phyloP scores from a whole-genome alignment of 2,329 filamentous ascomycete species.

The Ceratocystis harringtonii region DNA sequence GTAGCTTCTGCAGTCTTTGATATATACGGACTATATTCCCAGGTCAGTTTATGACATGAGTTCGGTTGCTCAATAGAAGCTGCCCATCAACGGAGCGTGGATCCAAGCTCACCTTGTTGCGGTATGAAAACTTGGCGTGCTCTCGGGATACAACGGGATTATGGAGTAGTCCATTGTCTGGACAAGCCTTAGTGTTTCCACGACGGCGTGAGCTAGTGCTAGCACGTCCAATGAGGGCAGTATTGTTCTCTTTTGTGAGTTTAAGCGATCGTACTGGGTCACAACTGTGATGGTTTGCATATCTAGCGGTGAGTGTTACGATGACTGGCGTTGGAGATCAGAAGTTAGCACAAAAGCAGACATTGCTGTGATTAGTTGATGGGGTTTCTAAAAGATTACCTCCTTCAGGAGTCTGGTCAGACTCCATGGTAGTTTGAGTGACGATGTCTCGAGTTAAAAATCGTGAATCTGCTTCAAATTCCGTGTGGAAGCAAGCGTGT shows the following conservation, averaged over 20 bases:
- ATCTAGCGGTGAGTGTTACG: neutral
- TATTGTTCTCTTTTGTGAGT: slow-evolving; percentile 8
- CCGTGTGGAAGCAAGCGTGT: neutral
- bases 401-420: neutral
- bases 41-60: neutral
- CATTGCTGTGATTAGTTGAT: neutral
- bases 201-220: slow-evolving; percentile 13
- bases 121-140: slow-evolving; percentile 13
- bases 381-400: neutral
- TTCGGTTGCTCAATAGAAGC: too few relatives aligned
- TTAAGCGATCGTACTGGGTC: slow-evolving; percentile 1
- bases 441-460: neutral
- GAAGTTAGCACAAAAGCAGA: neutral
- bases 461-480: neutral
- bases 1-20: slow-evolving; percentile 14
- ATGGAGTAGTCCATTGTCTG: slow-evolving; percentile 13
- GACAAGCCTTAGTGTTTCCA: neutral
- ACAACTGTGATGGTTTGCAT: slow-evolving; percentile 3
- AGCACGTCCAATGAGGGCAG: slow-evolving; percentile 10
- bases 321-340: neutral
- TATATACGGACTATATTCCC: slow-evolving; percentile 7
- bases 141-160: slow-evolving; percentile 16
- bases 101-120: slow-evolving; percentile 4
- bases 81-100: neutral
- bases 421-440: neutral